Evolutionary conservation across 2,329 filamentous ascomycete species (phyloP).

Genomic region (Monosporascus sp.): DNA sequence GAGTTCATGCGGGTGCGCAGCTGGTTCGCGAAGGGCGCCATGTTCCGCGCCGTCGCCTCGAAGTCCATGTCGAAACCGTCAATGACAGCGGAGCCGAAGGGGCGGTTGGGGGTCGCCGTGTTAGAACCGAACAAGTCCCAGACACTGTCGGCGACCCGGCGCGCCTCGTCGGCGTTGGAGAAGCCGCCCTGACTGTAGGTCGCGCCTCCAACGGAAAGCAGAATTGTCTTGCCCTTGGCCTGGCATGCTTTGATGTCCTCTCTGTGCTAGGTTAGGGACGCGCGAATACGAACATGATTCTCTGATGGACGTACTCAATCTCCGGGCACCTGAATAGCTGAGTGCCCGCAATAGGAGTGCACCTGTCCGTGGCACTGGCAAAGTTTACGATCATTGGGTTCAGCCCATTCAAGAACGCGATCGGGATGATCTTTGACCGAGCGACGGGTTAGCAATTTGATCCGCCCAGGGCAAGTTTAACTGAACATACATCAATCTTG

Average conservation of each 20-base stretch:
- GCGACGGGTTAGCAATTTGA: background rate
- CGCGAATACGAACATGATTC: conserved; percentile 1
- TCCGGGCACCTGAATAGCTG: conserved; percentile 53
- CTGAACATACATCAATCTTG: conserved; percentile 35
- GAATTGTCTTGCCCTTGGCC: conserved; percentile 58
- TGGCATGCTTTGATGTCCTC: conserved; percentile 54
- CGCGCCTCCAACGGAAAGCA: conserved; percentile 64
- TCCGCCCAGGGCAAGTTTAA: background rate
- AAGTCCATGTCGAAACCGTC: conserved; percentile 75
- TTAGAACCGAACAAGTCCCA: conserved; percentile 65
- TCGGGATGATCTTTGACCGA: conserved; percentile 48
- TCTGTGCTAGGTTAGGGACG: conserved; percentile 14
- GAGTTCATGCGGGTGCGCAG: conserved; percentile 50
- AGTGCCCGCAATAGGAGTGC: conserved; percentile 50
- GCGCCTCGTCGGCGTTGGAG: conserved; percentile 41
- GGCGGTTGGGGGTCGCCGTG: conserved; percentile 44
- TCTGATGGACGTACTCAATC: conserved; percentile 46
- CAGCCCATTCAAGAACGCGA: conserved; percentile 57
- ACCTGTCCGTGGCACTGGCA: conserved; percentile 53
- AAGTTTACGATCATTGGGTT: conserved; percentile 53
- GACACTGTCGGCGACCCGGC: conserved; percentile 51
- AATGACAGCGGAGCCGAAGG: conserved; percentile 58
- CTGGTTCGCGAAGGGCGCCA: conserved; percentile 52
- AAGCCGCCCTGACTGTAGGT: conserved; percentile 63
- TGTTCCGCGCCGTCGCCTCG: conserved; percentile 52